phyloP scores from a whole-genome alignment of 2,329 filamentous ascomycete genomes.

The Diaporthe destruens region DNA sequence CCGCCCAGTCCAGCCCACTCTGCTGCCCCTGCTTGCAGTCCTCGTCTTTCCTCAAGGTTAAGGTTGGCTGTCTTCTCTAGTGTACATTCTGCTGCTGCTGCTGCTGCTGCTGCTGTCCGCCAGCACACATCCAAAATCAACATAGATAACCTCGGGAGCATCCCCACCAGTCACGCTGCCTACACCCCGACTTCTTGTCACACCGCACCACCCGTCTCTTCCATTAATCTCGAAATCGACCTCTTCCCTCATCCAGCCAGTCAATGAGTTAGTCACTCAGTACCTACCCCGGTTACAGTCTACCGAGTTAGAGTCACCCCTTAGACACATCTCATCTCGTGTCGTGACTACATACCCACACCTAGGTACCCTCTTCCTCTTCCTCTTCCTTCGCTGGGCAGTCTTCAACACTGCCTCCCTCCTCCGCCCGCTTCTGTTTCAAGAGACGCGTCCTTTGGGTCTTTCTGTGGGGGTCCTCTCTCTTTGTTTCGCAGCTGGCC shows the following conservation, averaged over 20 bases:
- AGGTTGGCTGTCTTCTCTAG: background rate
- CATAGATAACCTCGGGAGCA: conserved; percentile 22
- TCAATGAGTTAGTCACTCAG: background rate
- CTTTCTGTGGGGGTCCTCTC: too few relatives aligned
- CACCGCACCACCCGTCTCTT: conserved; percentile 26
- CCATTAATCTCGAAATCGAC: conserved; percentile 9
- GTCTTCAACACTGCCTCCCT: background rate
- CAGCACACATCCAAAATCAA: conserved; percentile 5
- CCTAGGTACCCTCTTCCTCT: background rate
- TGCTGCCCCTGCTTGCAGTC: background rate
- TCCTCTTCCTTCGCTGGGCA: background rate
- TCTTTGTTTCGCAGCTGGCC: conserved; percentile 2
- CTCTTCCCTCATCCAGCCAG: too few relatives aligned
- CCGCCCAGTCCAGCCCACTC: conserved; percentile 1
- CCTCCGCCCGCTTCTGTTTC: background rate
- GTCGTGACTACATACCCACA: background rate
- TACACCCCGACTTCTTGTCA: conserved; percentile 10
- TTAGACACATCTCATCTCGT: background rate
- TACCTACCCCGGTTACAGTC: background rate
- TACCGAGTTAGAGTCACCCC: background rate
- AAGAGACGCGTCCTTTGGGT: background rate
- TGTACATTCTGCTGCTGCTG: background rate
- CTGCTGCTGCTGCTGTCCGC: background rate
- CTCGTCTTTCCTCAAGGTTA: background rate
- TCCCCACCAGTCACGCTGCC: conserved; percentile 20